Conservation (phyloP, 345 rosid genomes). For the Trapa bicornis region DNA sequence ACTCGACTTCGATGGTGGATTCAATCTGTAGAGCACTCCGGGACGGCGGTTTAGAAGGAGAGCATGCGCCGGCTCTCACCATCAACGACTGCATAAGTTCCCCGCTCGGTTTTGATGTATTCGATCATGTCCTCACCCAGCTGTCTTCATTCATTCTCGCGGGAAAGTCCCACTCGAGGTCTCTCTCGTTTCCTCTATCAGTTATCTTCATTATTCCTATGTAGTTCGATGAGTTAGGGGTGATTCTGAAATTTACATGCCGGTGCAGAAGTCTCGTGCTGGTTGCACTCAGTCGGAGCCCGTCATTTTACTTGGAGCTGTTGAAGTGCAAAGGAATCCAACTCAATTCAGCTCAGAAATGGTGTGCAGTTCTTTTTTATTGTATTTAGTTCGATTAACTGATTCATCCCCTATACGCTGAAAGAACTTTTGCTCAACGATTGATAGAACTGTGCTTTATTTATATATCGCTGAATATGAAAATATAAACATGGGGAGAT, state of each 20-base stretch:
- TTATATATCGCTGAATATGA: background rate
- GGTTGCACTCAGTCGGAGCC: constrained; percentile 49
- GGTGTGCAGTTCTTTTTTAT: constrained; percentile 20
- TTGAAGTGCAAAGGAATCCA: constrained; percentile 42
- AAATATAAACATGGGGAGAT: background rate
- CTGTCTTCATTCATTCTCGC: constrained; percentile 48
- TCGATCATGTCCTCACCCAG: constrained; percentile 46
- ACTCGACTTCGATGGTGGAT: constrained; percentile 43
- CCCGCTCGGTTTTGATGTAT: constrained; percentile 58
- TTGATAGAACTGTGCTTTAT: background rate
- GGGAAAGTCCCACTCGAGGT: constrained; percentile 74
- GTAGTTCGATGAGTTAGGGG: background rate
- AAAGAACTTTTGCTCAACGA: background rate
- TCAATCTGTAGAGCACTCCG: constrained; percentile 61
- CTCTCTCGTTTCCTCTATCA: background rate
- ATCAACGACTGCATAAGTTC: constrained; percentile 53
- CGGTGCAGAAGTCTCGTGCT: constrained; percentile 51
- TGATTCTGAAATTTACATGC: background rate
- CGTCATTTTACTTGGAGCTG: constrained; percentile 47
- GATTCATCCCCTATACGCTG: background rate
- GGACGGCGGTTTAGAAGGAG: constrained; percentile 79
- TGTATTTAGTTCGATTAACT: background rate
- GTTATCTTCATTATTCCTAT: background rate
- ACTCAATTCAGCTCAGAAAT: constrained; percentile 34
- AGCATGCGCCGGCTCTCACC: constrained; percentile 63